Conservation (phyloP, 495 filamentous ascomycete species). For the Schizothecium vesticola region DNA sequence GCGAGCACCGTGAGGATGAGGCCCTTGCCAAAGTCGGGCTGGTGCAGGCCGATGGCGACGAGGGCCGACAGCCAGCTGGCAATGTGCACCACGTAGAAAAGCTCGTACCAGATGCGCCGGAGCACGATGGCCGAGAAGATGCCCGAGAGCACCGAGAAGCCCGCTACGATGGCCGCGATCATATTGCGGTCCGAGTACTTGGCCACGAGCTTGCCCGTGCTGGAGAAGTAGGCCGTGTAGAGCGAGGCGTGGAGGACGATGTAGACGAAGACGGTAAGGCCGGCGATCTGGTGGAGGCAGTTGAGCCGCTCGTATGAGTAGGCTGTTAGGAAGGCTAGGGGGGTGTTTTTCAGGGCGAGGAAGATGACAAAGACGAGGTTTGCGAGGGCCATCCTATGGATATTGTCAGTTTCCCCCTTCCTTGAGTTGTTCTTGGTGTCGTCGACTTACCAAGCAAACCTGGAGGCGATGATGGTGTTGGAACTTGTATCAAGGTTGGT, state of each 20-base stretch:
- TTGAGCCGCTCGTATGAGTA: constrained; percentile 59
- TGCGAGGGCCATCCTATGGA: constrained; percentile 45
- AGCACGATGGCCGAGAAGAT: constrained; percentile 43
- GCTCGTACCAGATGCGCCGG: constrained; percentile 48
- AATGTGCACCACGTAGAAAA: constrained; percentile 55
- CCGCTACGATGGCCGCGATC: constrained; percentile 43
- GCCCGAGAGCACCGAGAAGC: constrained; percentile 41
- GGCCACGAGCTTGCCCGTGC: constrained; percentile 15
- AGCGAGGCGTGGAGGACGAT: constrained; percentile 41
- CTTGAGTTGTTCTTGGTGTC: not conserved
- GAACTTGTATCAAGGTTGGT: constrained; percentile 37
- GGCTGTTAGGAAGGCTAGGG: constrained; percentile 50
- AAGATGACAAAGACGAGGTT: constrained; percentile 55
- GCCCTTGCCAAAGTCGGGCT: constrained; percentile 39
- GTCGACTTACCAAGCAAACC: constrained; percentile 47
- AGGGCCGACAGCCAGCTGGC: constrained; percentile 46
- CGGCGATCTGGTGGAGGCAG: constrained; percentile 52
- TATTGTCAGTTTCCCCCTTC: constrained; percentile 3
- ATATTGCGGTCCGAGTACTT: constrained; percentile 22
- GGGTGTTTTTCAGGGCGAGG: constrained; percentile 56
- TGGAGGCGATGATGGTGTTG: constrained; percentile 27
- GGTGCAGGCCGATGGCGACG: constrained; percentile 49
- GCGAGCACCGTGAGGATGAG: constrained; percentile 43
- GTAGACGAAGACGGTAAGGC: constrained; percentile 47
- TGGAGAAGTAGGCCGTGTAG: constrained; percentile 39